Percentiles rank a stretch among this genome's conserved stretches.
Conservation (phyloP, 176 grass and related monocot genomes). For the Dactylis glomerata region DNA sequence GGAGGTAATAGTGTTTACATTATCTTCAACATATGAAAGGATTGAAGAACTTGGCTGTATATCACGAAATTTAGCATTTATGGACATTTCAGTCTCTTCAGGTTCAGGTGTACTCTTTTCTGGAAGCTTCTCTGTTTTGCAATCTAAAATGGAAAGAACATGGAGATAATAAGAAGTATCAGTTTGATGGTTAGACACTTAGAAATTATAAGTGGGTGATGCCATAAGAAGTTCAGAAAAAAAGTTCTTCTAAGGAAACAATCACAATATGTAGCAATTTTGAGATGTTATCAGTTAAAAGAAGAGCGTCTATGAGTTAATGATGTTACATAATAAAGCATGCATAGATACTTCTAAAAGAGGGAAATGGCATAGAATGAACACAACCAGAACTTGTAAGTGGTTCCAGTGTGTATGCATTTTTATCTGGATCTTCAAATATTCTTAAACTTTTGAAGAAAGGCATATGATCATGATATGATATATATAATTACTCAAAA, state of each 20-base stretch:
- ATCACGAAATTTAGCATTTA: slow-evolving; percentile 90
- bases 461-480: background rate
- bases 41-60: slow-evolving; percentile 71
- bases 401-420: background rate
- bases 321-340: background rate
- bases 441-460: background rate
- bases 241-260: background rate
- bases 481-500: background rate
- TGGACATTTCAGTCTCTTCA: slow-evolving; percentile 69
- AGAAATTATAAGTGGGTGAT: background rate
- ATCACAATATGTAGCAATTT: background rate
- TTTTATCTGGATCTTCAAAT: background rate
- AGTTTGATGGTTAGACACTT: background rate
- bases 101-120: slow-evolving; percentile 47
- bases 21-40: slow-evolving; percentile 94
- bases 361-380: background rate
- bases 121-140: slow-evolving; percentile 31
- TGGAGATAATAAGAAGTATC: background rate
- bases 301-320: background rate
- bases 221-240: background rate
- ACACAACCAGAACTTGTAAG: slow-evolving; percentile 9
- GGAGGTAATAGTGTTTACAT: slow-evolving; percentile 39
- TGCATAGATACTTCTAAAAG: background rate
- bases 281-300: background rate
- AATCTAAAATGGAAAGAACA: slow-evolving; percentile 28